Conservation (phyloP, 129 eudicot genomes). For the Flaveria trinervia region DNA sequence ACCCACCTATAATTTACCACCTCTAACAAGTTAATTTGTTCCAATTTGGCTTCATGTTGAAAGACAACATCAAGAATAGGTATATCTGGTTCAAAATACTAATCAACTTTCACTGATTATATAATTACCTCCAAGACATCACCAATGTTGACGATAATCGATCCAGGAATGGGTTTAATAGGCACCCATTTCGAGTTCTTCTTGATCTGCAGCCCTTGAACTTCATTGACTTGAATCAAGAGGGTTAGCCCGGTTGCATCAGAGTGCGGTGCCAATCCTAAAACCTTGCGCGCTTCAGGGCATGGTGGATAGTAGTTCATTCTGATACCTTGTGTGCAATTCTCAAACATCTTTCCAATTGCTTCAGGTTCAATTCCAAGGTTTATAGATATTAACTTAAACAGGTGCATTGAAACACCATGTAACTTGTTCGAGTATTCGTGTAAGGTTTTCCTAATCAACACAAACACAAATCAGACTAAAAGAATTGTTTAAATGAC, state of each 20-base stretch:
- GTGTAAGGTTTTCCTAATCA: conserved; percentile 44
- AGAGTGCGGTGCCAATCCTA: conserved; percentile 54
- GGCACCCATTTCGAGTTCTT: conserved; percentile 53
- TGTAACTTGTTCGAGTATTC: conserved; percentile 35
- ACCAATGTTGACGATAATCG: conserved; percentile 54
- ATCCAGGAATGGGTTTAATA: conserved; percentile 44
- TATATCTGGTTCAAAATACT: too few species aligned
- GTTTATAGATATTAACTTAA: conserved; percentile 38
- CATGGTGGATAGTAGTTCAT: conserved; percentile 70
- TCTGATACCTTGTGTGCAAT: conserved; percentile 51
- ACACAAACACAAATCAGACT: conserved; percentile 4
- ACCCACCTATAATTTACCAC: background rate
- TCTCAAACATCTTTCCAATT: conserved; percentile 34
- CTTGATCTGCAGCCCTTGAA: conserved; percentile 55
- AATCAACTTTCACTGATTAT: background rate
- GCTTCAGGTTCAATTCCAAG: conserved; percentile 37
- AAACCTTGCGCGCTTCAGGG: conserved; percentile 41
- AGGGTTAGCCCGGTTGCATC: conserved; percentile 54
- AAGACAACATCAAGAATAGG: too few species aligned
- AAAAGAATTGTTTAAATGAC: background rate
- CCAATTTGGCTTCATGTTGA: too few species aligned
- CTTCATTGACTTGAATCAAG: conserved; percentile 53
- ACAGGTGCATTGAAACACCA: conserved; percentile 26
- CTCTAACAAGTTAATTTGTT: background rate
- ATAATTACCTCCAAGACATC: conserved; percentile 52